Conservation (phyloP, 305 asterid genomes). For the Fraxinus platypoda region DNA sequence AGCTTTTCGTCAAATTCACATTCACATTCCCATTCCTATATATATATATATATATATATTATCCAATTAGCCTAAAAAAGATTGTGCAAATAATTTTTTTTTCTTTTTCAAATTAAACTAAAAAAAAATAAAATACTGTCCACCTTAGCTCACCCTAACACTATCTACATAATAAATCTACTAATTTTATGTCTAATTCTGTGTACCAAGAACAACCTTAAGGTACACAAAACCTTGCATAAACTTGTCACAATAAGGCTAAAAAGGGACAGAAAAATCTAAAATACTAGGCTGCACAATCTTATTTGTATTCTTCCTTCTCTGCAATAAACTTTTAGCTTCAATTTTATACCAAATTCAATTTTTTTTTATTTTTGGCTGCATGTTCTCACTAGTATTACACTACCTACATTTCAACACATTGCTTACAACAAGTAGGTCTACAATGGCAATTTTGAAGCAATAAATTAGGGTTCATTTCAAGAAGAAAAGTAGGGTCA, state of each 20-base stretch:
- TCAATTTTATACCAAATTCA: background rate
- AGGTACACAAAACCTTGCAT: background rate
- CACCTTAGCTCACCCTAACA: background rate
- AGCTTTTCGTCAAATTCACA: background rate
- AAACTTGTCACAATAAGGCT: background rate
- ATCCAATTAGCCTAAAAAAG: background rate
- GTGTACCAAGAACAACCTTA: background rate
- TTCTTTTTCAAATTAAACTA: background rate
- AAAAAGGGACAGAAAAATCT: background rate
- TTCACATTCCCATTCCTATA: background rate
- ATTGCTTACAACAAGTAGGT: background rate
- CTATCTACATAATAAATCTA: background rate
- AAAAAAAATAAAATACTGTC: background rate
- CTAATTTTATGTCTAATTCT: background rate
- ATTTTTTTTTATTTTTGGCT: background rate
- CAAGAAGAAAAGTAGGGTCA: background rate
- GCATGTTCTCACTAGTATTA: background rate
- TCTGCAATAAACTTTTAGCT: background rate
- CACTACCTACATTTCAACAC: background rate
- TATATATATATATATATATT: too few species aligned
- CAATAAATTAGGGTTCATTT: slow-evolving; percentile 1
- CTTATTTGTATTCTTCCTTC: background rate
- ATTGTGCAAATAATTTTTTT: background rate
- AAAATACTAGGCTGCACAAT: background rate
- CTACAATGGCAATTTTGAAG: background rate